Evolutionary conservation across 163 green algal species (phyloP).

Genomic region (Scenedesmus sp.): DNA sequence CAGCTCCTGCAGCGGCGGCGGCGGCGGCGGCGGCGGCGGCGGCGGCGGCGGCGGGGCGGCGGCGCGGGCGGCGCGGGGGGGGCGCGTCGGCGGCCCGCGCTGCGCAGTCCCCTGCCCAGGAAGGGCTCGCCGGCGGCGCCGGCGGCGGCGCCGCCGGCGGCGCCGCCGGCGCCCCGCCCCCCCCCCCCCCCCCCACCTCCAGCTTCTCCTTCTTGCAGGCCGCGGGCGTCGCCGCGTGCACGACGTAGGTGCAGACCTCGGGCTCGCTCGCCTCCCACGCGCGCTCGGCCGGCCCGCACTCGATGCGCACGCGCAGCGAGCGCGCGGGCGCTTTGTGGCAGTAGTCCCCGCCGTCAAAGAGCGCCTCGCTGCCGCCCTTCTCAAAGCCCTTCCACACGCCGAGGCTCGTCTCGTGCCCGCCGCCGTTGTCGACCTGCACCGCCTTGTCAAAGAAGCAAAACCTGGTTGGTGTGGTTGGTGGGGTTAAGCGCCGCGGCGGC

Average conservation of each 20-base stretch:
- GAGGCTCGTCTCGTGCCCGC: slow-evolving; percentile 60
- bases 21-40: too few species aligned
- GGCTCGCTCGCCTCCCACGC: slow-evolving; percentile 81
- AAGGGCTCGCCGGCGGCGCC: too few species aligned
- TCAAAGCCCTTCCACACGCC: slow-evolving; percentile 75
- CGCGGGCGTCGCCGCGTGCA: slow-evolving; percentile 70
- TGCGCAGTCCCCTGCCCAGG: too few species aligned
- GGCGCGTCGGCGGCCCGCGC: too few species aligned
- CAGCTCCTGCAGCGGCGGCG: slow-evolving; percentile 43
- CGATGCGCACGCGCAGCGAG: slow-evolving; percentile 61
- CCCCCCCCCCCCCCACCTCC: slow-evolving; percentile 1
- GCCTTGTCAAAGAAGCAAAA: slow-evolving; percentile 82
- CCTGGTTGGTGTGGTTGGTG: too few species aligned
- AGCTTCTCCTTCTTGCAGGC: slow-evolving; percentile 69
- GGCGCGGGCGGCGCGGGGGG: too few species aligned
- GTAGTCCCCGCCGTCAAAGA: slow-evolving; percentile 71
- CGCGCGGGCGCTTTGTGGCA: slow-evolving; percentile 78
- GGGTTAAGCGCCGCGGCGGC: too few species aligned
- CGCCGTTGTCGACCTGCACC: slow-evolving; percentile 71
- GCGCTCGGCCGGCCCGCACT: slow-evolving; percentile 72
- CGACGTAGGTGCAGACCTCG: slow-evolving; percentile 81
- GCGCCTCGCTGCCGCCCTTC: slow-evolving; percentile 51
- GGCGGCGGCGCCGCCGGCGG: too few species aligned
- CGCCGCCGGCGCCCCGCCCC: not conserved
- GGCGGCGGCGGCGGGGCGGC: too few species aligned